phyloP scores from a whole-genome alignment of 768 basidiomycete species.

The Sistotremastrum niveocremeum region DNA sequence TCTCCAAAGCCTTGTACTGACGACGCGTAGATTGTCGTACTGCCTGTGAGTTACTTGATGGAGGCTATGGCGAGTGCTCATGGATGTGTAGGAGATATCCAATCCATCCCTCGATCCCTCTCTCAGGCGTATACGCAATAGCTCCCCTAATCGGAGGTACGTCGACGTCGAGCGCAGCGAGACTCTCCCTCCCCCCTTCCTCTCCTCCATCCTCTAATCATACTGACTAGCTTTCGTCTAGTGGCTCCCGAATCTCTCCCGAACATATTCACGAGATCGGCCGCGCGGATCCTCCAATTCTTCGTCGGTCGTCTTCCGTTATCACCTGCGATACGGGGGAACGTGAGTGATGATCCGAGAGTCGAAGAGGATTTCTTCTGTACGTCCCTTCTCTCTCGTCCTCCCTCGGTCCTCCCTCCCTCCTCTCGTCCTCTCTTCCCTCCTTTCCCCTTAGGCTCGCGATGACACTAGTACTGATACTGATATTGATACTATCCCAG shows the following conservation, averaged over 20 bases:
- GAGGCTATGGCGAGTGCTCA: not conserved
- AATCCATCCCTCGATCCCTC: constrained; percentile 1
- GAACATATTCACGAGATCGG: constrained; percentile 9
- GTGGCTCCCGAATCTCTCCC: constrained; percentile 19
- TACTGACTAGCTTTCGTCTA: too few species aligned
- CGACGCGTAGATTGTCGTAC: not conserved
- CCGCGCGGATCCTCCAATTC: constrained; percentile 13
- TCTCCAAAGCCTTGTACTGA: too few species aligned
- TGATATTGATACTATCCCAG: too few species aligned
- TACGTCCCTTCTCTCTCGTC: constrained; percentile 14
- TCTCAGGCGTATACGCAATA: constrained; percentile 20
- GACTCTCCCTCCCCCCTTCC: not conserved
- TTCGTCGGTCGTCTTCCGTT: constrained; percentile 18
- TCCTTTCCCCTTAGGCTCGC: too few species aligned
- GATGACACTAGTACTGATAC: too few species aligned
- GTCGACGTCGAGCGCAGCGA: too few species aligned
- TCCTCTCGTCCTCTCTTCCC: too few species aligned
- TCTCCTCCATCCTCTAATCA: too few species aligned
- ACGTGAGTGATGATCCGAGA: constrained; percentile 23
- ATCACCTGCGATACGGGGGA: constrained; percentile 17
- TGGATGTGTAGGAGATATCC: not conserved
- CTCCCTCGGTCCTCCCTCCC: not conserved
- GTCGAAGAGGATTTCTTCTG: constrained; percentile 22
- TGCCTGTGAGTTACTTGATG: not conserved
- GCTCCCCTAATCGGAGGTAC: constrained; percentile 21